These are phyloP conservation scores for Tanacetum coccineum DNA, from an alignment of 129 eudicot species.

Conservation along the genomic window DNA sequence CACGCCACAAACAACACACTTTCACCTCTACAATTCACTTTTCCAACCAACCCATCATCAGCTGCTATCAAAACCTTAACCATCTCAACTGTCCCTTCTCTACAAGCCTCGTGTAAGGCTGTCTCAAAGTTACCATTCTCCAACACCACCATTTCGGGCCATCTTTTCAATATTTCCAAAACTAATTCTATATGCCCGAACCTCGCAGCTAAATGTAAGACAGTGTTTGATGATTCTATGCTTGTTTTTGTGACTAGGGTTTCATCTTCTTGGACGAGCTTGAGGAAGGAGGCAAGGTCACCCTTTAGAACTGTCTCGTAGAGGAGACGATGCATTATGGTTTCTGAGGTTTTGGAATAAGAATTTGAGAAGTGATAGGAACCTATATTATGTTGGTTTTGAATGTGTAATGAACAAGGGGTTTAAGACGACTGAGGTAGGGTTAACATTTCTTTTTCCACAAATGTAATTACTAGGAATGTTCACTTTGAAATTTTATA, in stretches of 20 bases:
- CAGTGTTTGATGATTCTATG: constrained; percentile 32
- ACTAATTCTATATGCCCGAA: constrained; percentile 45
- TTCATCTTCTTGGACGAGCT: constrained; percentile 28
- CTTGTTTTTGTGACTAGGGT: constrained; percentile 26
- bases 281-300: constrained; percentile 30
- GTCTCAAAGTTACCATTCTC: constrained; percentile 51
- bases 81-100: constrained; percentile 43
- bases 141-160: constrained; percentile 38
- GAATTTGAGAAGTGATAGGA: background rate
- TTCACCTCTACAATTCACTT: constrained; percentile 38
- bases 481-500: background rate
- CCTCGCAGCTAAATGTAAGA: constrained; percentile 51
- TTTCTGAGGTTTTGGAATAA: background rate
- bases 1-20: constrained; percentile 51
- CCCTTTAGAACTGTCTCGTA: constrained; percentile 33
- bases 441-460: constrained; percentile 14
- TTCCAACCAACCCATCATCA: constrained; percentile 33
- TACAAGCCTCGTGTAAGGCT: constrained; percentile 50
- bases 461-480: constrained; percentile 19
- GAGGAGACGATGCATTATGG: constrained; percentile 40
- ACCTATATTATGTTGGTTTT: background rate
- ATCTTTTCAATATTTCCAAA: constrained; percentile 26
- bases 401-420: background rate
- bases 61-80: constrained; percentile 28
- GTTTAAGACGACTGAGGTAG: constrained; percentile 14